Conservation (phyloP, 78 protist genomes). For the Protostelium mycophagum region DNA sequence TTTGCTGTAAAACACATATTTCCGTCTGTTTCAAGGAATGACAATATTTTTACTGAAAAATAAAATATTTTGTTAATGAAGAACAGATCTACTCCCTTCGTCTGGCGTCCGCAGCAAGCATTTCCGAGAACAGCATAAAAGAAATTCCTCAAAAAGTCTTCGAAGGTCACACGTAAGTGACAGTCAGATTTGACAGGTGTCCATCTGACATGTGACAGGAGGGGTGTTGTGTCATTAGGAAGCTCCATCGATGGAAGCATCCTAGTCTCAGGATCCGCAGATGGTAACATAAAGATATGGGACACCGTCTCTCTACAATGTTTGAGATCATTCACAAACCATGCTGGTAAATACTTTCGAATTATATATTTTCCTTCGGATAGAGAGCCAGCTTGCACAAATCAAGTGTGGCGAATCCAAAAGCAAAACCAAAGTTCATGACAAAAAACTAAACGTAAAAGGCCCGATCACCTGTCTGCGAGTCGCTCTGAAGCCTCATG, state of each 20-base stretch:
- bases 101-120: background rate
- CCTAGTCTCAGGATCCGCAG: conserved; percentile 35
- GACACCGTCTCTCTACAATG: conserved; percentile 46
- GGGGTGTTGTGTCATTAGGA: conserved; percentile 10
- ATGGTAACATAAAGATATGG: conserved; percentile 42
- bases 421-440: no score
- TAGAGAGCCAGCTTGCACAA: background rate
- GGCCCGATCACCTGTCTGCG: background rate
- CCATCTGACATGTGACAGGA: background rate
- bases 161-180: conserved; percentile 15
- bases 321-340: conserved; percentile 16
- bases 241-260: conserved; percentile 43
- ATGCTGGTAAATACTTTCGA: background rate
- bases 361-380: background rate
- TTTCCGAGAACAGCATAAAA: background rate
- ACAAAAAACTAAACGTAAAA: no score
- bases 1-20: no score
- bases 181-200: background rate
- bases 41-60: conserved; percentile 24
- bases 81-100: background rate
- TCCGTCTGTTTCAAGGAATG: no score
- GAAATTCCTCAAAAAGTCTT: conserved; percentile 22
- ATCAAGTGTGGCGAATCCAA: background rate
- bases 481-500: background rate
- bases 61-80: background rate